Percentiles rank a stretch among this genome's conserved stretches.
These are phyloP conservation scores for Colletotrichum sp. DNA, from an alignment of 2,329 filamentous ascomycete genomes.

Conservation along the genomic window DNA sequence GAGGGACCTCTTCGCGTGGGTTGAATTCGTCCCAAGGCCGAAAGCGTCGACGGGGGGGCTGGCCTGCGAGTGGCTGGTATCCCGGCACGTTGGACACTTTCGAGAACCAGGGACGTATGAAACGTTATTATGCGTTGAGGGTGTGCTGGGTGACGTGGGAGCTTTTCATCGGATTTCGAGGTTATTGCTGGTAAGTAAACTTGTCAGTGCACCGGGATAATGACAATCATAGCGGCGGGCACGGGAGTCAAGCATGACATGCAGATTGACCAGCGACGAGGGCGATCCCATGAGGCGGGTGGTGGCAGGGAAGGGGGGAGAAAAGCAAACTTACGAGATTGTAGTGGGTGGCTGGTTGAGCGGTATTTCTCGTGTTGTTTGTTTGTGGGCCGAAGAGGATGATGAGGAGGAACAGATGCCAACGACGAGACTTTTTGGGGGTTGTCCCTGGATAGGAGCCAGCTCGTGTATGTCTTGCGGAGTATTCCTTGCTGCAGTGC, in stretches of 20 bases:
- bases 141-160: constrained; percentile 13
- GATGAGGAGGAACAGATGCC: background rate
- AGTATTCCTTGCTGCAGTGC: background rate
- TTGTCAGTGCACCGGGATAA: constrained; percentile 20
- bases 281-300: background rate
- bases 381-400: background rate
- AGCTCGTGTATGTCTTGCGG: constrained; percentile 9
- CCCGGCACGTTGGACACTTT: constrained; percentile 10
- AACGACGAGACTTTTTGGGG: background rate
- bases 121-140: constrained; percentile 30
- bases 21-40: constrained; percentile 15
- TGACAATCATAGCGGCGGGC: constrained; percentile 5
- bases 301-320: background rate
- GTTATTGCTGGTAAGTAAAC: background rate
- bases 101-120: constrained; percentile 23
- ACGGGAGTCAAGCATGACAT: constrained; percentile 11
- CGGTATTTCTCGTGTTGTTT: background rate
- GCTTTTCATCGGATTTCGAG: constrained; percentile 17
- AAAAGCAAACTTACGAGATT: background rate
- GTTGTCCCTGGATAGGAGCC: background rate
- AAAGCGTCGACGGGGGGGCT: background rate
- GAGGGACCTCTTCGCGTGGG: background rate
- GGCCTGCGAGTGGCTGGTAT: background rate
- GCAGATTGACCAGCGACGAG: constrained; percentile 1
- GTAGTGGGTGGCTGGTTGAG: background rate